Evolutionary conservation across 164 flowering plant genomes (phyloP).

Genomic region (Sextonia rubra): DNA sequence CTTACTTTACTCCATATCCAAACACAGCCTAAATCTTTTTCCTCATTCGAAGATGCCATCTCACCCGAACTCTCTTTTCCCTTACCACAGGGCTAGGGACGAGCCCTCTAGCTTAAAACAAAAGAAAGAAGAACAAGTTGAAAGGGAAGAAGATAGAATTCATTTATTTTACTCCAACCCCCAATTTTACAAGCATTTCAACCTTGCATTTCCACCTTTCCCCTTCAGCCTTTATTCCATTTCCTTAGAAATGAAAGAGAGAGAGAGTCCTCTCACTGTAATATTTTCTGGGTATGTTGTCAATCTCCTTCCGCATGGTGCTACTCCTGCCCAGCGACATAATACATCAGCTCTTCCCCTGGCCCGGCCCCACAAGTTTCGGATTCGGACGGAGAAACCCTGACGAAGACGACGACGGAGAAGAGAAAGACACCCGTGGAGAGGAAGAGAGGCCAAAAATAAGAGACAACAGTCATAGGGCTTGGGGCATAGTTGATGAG

Average conservation of each 20-base stretch:
- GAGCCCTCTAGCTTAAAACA: too few species aligned
- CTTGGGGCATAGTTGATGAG: conserved; percentile 48
- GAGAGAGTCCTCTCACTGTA: not conserved
- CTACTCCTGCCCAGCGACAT: conserved; percentile 42
- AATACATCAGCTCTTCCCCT: conserved; percentile 65
- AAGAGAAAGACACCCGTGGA: conserved; percentile 64
- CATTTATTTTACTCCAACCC: not conserved
- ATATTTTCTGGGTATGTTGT: not conserved
- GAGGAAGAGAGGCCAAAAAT: conserved; percentile 80
- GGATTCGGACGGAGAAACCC: conserved; percentile 28
- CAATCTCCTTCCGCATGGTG: not conserved
- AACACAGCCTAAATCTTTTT: too few species aligned
- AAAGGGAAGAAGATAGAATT: not conserved
- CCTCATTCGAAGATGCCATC: too few species aligned
- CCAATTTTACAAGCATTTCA: not conserved
- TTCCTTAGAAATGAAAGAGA: not conserved
- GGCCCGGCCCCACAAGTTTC: conserved; percentile 36
- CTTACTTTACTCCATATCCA: too few species aligned
- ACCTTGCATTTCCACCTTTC: not conserved
- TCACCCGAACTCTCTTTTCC: too few species aligned
- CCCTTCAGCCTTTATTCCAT: not conserved
- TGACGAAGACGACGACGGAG: conserved; percentile 45
- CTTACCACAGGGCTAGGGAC: too few species aligned
- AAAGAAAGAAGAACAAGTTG: not conserved
- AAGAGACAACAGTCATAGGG: conserved; percentile 45